phyloP scores from a whole-genome alignment of 192 early-diverging fungal species.

The Funneliformis geosporum region DNA sequence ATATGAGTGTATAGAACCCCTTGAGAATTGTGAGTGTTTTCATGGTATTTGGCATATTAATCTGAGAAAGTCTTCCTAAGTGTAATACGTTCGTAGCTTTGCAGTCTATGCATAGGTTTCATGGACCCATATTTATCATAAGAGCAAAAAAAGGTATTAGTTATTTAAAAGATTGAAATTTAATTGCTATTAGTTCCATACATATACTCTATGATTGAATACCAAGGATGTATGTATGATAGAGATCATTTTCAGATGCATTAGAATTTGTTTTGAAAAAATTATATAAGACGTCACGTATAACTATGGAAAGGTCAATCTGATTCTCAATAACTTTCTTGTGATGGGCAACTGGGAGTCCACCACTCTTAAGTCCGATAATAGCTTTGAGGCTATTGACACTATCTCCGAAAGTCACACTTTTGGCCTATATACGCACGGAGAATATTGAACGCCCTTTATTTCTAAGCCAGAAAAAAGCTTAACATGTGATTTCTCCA shows the following conservation, averaged over 20 bases:
- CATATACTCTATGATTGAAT: conserved; percentile 13
- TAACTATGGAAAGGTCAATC: conserved; percentile 27
- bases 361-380: conserved; percentile 22
- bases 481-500: conserved; percentile 32
- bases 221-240: conserved; percentile 2
- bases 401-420: conserved; percentile 30
- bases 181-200: background rate
- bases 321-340: background rate
- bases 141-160: conserved; percentile 1
- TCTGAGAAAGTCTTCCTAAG: conserved; percentile 25
- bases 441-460: conserved; percentile 30
- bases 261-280: conserved; percentile 29
- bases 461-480: conserved; percentile 27
- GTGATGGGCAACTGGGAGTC: conserved; percentile 24
- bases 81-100: conserved; percentile 27
- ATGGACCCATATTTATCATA: conserved; percentile 8
- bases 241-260: conserved; percentile 29
- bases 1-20: conserved; percentile 19
- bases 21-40: conserved; percentile 28
- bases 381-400: conserved; percentile 32
- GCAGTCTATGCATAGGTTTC: conserved; percentile 24
- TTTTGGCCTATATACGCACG: conserved; percentile 29
- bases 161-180: background rate
- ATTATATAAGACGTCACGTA: conserved; percentile 32
- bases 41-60: conserved; percentile 15